Base-by-base conservation (phyloP, 805 yeast genomes). In the Candida maltosa region DNA sequence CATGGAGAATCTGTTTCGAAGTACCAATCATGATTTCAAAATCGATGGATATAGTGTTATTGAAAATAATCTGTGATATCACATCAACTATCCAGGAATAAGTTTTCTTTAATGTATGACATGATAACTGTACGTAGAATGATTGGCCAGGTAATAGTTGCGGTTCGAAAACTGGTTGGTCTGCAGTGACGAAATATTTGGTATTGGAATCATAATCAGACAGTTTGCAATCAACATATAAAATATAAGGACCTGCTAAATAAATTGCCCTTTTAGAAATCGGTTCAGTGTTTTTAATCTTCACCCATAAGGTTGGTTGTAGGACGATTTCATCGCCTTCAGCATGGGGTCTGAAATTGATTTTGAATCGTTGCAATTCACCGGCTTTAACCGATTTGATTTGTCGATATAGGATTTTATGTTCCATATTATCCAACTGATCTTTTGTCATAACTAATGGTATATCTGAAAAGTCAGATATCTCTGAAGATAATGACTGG, bases 81-180 rank as follows among this genome's bases (percentile, higher is more conserved):
- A 89, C 77, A 53, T 91, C 96, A 3, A 91, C 73, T 0, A 71
- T 68, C 97, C 97, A 91, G 9, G 69, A 65, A 53, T 84, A 80
- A 16, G 62, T 58, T 7, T 66, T 58, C 45, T 78, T 76, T 23
- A 82, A 59, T 2, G 77, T 78, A 54, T 83, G 87, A 46, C 84
- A 61, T 5, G 85, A 72, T 21, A 85, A 51, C 44, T 82, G 84
- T 3, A 76, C 75, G 18, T 62, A 60, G 36, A 80, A 70, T 10
- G 75, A 62, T 49, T 82, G 87, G 5, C 84, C 85, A 1, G 94
- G 83, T 29, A 73, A 71, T 21, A 85, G 47, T 50, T 80, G 85
- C 0, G 91, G 82, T 47, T 83, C 87, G 51, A 72, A 85, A 18
- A 62, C 62, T 0, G 95, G 95, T 47, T 82, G 88, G 51, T 85